Conservation (phyloP, 2,329 filamentous ascomycete species). For the Cladosporium sp. region DNA sequence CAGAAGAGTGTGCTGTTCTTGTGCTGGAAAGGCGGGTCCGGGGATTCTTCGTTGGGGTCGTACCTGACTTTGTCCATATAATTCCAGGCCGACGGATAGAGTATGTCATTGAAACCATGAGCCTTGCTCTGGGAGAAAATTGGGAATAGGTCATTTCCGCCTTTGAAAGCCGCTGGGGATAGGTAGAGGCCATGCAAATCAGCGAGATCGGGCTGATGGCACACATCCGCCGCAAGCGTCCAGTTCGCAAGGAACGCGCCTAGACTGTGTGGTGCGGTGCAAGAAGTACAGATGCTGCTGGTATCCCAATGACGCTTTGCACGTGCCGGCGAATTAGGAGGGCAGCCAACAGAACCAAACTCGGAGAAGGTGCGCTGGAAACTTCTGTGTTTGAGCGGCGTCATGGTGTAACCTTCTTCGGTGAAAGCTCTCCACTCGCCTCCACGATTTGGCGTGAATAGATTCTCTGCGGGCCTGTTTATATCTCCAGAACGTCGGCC, state of each 20-base stretch:
- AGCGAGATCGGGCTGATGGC: conserved; percentile 74
- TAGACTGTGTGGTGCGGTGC: conserved; percentile 63
- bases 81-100: conserved; percentile 68
- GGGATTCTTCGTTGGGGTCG: conserved; percentile 51
- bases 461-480: conserved; percentile 23
- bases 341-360: conserved; percentile 52
- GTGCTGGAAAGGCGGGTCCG: conserved; percentile 57
- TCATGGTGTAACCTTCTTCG: conserved; percentile 31
- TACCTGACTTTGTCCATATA: conserved; percentile 60
- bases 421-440: conserved; percentile 41
- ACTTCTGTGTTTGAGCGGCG: conserved; percentile 34
- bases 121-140: conserved; percentile 76
- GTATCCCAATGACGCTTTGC: conserved; percentile 63
- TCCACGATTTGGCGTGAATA: conserved; percentile 42
- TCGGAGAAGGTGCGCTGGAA: conserved; percentile 39
- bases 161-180: conserved; percentile 61
- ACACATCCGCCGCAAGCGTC: conserved; percentile 65
- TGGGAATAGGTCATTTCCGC: conserved; percentile 66
- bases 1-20: conserved; percentile 71
- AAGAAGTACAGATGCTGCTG: conserved; percentile 63
- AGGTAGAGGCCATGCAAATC: conserved; percentile 73
- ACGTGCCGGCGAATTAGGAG: conserved; percentile 61
- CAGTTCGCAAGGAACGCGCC: conserved; percentile 68
- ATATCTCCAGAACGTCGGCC: conserved; percentile 28
- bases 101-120: conserved; percentile 71